Conservation (phyloP, 495 filamentous ascomycete species). For the Penicillium silybi region DNA sequence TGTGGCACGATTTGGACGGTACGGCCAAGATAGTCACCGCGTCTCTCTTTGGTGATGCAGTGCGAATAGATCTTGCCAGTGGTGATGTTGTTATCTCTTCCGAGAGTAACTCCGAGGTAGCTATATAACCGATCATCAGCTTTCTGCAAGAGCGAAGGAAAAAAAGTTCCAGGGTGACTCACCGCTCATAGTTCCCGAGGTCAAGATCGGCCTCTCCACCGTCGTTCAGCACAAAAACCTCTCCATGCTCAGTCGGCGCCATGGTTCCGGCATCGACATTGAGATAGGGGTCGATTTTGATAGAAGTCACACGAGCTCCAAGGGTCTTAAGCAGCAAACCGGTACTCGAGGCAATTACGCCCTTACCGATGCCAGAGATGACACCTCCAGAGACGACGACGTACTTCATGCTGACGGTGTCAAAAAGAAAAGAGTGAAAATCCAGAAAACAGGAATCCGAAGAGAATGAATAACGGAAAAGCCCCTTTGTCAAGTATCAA, state of each 20-base stretch:
- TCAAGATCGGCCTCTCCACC: conserved; percentile 86
- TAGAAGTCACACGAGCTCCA: conserved; percentile 61
- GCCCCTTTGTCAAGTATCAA: conserved; percentile 3
- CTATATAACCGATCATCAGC: not conserved
- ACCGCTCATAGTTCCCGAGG: conserved; percentile 83
- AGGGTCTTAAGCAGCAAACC: conserved; percentile 80
- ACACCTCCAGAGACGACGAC: conserved; percentile 47
- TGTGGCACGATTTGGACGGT: conserved; percentile 94
- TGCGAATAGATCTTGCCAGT: conserved; percentile 91
- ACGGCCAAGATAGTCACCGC: conserved; percentile 81
- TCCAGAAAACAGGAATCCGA: not conserved
- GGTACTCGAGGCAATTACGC: conserved; percentile 59
- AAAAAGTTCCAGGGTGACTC: conserved; percentile 53
- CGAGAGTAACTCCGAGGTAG: conserved; percentile 22
- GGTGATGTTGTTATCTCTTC: conserved; percentile 24
- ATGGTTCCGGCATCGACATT: conserved; percentile 75
- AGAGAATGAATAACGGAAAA: not conserved
- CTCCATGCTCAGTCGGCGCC: conserved; percentile 75
- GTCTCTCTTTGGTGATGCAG: conserved; percentile 74
- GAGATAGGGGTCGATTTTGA: conserved; percentile 60
- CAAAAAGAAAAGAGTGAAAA: not conserved
- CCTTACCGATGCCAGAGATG: conserved; percentile 78
- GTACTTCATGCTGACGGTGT: not conserved
- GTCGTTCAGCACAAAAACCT: conserved; percentile 70
- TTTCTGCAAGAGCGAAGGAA: conserved; percentile 32